Evolutionary conservation across 2,329 filamentous ascomycete genomes (phyloP).

Genomic region (Aschersonia sp.): DNA sequence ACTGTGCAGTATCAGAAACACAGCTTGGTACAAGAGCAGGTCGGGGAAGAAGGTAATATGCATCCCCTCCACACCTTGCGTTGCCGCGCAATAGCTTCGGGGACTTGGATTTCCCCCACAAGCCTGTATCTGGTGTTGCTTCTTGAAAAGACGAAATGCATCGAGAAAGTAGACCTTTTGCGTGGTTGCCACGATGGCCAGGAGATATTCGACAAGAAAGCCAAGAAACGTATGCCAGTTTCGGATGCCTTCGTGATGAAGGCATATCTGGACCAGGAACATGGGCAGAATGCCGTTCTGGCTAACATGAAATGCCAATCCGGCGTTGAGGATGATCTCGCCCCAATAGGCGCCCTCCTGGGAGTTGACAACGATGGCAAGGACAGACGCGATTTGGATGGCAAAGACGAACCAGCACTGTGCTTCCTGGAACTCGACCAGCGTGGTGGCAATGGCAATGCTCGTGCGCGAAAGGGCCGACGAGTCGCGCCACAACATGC

Average conservation of each 20-base stretch:
- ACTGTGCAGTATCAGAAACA: slow-evolving; percentile 20
- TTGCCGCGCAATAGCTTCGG: slow-evolving; percentile 21
- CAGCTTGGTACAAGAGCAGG: slow-evolving; percentile 21
- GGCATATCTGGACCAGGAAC: slow-evolving; percentile 21
- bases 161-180: slow-evolving; percentile 20
- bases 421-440: slow-evolving; percentile 25
- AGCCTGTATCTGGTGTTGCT: slow-evolving; percentile 14
- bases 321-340: slow-evolving; percentile 22
- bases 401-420: slow-evolving; percentile 25
- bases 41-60: slow-evolving; percentile 22
- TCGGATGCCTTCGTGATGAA: slow-evolving; percentile 23
- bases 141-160: slow-evolving; percentile 18
- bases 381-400: slow-evolving; percentile 23
- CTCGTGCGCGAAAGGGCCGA: slow-evolving; percentile 21
- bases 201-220: slow-evolving; percentile 22
- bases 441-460: slow-evolving; percentile 22
- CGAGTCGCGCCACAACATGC: slow-evolving; percentile 22
- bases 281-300: slow-evolving; percentile 23
- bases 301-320: slow-evolving; percentile 21
- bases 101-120: slow-evolving; percentile 23
- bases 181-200: slow-evolving; percentile 21
- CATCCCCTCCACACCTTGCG: slow-evolving; percentile 17
- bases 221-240: slow-evolving; percentile 25
- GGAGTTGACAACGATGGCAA: slow-evolving; percentile 24
- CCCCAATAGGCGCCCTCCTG: slow-evolving; percentile 25